Conservation (phyloP, 345 rosid genomes). For the Citrus mangshanensis region DNA sequence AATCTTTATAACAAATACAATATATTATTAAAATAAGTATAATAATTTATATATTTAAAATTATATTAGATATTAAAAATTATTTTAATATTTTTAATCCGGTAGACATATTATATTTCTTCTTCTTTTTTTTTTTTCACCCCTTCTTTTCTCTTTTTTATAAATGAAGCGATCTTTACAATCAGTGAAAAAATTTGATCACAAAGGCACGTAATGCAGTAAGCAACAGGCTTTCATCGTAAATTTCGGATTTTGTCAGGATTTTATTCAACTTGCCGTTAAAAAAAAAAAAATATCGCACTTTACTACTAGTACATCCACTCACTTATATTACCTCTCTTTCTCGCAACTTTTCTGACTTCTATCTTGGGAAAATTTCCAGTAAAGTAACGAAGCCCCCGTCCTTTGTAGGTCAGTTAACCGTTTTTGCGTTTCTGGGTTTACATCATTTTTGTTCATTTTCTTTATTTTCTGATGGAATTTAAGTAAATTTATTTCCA, state of each 20-base stretch:
- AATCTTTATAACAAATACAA: no score
- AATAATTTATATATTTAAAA: no score
- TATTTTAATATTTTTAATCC: no score
- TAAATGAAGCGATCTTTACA: no score
- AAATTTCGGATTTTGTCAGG: conserved; percentile 1
- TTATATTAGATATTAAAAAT: no score
- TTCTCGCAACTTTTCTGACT: conserved; percentile 7
- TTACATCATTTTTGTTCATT: neutral
- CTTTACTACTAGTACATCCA: neutral
- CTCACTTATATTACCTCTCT: neutral
- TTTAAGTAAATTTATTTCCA: neutral
- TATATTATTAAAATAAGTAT: no score
- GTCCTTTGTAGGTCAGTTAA: neutral
- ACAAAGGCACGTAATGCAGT: no score
- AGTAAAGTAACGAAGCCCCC: neutral
- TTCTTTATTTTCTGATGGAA: neutral
- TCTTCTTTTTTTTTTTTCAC: rapidly evolving
- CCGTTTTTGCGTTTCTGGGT: neutral
- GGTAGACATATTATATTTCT: no score
- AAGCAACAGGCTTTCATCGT: neutral
- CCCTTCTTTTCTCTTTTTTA: no score
- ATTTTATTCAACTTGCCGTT: neutral
- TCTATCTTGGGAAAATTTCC: conserved; percentile 7
- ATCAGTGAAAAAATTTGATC: no score
- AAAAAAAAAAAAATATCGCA: neutral